Percentiles rank a stretch among this genome's conserved stretches.
These are phyloP conservation scores for Cytospora piceae DNA, from an alignment of 2,329 filamentous ascomycete genomes.

Conservation along the genomic window DNA sequence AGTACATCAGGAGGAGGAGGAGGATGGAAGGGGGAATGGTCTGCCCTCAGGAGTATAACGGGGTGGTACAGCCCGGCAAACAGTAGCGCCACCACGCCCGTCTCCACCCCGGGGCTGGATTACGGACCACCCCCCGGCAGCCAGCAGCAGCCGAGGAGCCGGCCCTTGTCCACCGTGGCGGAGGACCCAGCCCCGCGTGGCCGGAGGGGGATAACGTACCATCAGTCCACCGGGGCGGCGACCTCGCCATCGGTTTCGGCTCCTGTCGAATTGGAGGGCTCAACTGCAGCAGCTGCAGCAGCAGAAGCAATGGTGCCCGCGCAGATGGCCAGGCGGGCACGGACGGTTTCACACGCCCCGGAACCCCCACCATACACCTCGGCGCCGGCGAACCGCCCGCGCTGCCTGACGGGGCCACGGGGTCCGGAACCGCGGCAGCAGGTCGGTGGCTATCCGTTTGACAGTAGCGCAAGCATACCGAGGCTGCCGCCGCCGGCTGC, in stretches of 20 bases:
- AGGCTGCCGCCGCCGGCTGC: constrained; percentile 9
- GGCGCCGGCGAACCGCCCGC: not conserved
- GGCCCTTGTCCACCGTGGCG: constrained; percentile 12
- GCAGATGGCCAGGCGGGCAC: not conserved
- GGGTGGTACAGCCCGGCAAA: constrained; percentile 14
- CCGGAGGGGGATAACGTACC: not conserved
- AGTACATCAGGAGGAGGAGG: not conserved
- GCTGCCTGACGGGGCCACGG: not conserved
- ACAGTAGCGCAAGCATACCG: constrained; percentile 8
- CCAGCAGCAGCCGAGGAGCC: not conserved
- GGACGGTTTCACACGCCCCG: not conserved
- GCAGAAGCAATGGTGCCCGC: not conserved
- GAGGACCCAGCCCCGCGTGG: not conserved
- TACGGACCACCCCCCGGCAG: not conserved
- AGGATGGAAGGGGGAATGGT: constrained; percentile 19
- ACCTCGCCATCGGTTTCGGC: not conserved
- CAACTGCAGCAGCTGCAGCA: not conserved
- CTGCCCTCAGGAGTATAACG: constrained; percentile 8
- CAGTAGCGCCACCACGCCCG: constrained; percentile 20
- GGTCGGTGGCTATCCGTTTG: not conserved
- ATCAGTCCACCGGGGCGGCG: not conserved
- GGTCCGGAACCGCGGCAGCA: not conserved
- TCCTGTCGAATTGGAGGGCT: not conserved
- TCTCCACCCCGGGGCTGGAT: constrained; percentile 8
- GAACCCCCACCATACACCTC: not conserved